Evolutionary conservation across 1,139 yeast species (phyloP), one percentile per base, ranked within the genome.

Genomic region (Geotrichum siamense): DNA sequence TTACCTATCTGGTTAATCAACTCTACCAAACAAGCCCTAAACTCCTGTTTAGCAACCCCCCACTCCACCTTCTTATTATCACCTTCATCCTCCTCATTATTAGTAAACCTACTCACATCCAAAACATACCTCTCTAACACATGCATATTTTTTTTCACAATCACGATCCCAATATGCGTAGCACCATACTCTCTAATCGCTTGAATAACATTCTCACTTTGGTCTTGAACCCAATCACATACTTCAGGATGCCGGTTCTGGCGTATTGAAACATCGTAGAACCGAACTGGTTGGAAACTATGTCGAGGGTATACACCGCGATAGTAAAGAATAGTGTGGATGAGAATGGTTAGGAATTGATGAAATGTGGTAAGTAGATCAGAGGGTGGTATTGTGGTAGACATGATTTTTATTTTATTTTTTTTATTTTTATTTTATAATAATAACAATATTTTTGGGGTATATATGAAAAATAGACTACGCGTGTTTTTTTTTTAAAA

Each of bases 201-300:
- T 6, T 51, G 52, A 41, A 59, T 52, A 27, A 57, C 51, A 3
- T 60, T 45, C n/a, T 52, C 48, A 3, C 60, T 58, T 38, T 64
- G 58, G 31, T 53, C 52, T 32, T 63, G 62, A 16, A 63, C 55
- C 66, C 68, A 69, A 13, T 55, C 56, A 36, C 55, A 48, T 13
- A 69, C 64, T 5, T 56, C 61, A 0, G 70, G 69, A 39, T 68
- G 70, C 25, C 67, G 54, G 45, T 55, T 54, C 42, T 63, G 64
- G 36, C 56, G 56, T 22, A 63, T 60, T 1, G 65, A 66, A 9
- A 56, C 51, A 25, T 59, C 62, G 43, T 63, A 65, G 44, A 55
- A 58, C 21, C 67, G 53, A 9, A 61, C 64, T 10, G 51, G 51
- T 10, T 50, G 46, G 44, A 67, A 68, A 9, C 68, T 53, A 8